Base-by-base conservation (phyloP, 345 rosid species). In the Hibiscus syriacus region DNA sequence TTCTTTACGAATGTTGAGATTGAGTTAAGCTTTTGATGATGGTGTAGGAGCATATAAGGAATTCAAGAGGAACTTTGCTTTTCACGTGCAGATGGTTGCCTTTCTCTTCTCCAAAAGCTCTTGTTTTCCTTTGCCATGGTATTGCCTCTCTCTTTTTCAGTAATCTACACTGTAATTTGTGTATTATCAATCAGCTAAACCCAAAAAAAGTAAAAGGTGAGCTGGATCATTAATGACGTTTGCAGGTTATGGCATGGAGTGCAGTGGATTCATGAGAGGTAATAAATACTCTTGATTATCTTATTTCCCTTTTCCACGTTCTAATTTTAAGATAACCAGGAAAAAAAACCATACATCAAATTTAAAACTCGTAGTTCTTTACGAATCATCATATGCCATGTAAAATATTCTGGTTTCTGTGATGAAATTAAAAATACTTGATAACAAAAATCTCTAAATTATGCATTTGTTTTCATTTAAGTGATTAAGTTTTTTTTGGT, bases 161-260 rank as follows among this genome's bases (percentile, higher is more conserved):
- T n/a, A 4, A 8, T 52, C 20, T 52, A 52, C 55, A 20, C 55
- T 8, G 27, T 22, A 52, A 52, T 14, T 46, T 16, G 20, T 16
- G 20, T 46, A 46, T n/a, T 46, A 46, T 14, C 3, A n/a, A 5
- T 6, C 50, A 14, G 13, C 27, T 0, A 19, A 50, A 19, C 55
- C 27, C 26, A 10, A 22, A 22, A 10, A 45, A 36, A 60, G 41
- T 17, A 22, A 52, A 52, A 55, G 14, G 23, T 22, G 30, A 16
- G 54, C 52, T 26, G 17, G 52, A 59, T 55, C 29, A 38, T 34
- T 60, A 23, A 38, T 43, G 68, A 73, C 46, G 43, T 23, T 75
- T 76, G 85, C 89, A 94, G 99, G 99, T 10, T 94, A 94, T 72
- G 99, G 96, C 72, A 81, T 91, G 96, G 96, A 94, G 71, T 94